These are phyloP conservation scores for Rhodotorula paludigena DNA, from an alignment of 768 basidiomycete species.

Conservation along the genomic window DNA sequence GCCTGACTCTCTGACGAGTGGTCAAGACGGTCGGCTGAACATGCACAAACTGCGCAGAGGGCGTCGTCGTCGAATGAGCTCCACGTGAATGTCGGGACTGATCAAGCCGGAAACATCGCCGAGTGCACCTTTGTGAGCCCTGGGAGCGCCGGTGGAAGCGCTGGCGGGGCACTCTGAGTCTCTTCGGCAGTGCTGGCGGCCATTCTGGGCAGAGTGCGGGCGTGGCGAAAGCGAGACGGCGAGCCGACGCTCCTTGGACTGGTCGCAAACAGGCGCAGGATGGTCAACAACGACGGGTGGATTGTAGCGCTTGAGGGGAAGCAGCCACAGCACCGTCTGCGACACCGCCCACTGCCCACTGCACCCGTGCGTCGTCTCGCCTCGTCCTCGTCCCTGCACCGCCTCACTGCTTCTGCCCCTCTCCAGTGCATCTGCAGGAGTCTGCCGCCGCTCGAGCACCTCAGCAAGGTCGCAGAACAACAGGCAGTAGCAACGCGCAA, in stretches of 20 bases:
- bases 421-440: background rate
- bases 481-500: background rate
- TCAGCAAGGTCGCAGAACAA: background rate
- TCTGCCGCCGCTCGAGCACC: background rate
- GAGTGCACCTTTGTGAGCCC: background rate
- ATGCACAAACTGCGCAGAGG: background rate
- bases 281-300: slow-evolving; percentile 1
- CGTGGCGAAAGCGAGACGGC: no score
- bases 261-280: background rate
- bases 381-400: background rate
- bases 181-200: no score
- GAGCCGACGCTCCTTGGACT: background rate
- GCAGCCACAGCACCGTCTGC: background rate
- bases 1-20: background rate
- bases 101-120: background rate
- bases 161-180: background rate
- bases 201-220: no score
- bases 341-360: background rate
- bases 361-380: background rate
- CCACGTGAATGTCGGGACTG: background rate
- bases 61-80: background rate
- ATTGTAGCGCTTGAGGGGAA: background rate
- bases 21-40: background rate
- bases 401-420: background rate
- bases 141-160: no score